Evolutionary conservation across 805 yeast species (phyloP).

Genomic region (Brettanomyces custersianus): DNA sequence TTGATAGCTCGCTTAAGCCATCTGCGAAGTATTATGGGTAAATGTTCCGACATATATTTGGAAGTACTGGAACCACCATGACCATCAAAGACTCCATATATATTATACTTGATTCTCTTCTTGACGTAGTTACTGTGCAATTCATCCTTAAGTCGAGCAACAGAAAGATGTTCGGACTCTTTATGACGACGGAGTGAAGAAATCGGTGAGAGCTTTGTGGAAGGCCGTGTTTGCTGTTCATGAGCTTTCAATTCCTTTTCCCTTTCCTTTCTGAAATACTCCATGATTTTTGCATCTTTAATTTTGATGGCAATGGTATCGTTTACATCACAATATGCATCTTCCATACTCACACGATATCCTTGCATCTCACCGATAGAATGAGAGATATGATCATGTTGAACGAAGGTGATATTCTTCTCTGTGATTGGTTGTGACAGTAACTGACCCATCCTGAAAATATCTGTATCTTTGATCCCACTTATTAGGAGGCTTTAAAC

Average conservation of each 20-base stretch:
- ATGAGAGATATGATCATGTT: slow-evolving; percentile 40
- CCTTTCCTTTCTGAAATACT: neutral
- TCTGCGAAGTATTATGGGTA: slow-evolving; percentile 21
- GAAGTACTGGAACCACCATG: slow-evolving; percentile 70
- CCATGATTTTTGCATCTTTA: slow-evolving; percentile 1
- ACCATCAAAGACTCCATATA: slow-evolving; percentile 75
- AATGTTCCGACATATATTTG: slow-evolving; percentile 35
- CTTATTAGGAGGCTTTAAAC: no score
- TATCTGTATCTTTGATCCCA: slow-evolving; percentile 1
- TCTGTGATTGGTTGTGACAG: slow-evolving; percentile 70
- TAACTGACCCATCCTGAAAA: slow-evolving; percentile 53
- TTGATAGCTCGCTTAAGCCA: slow-evolving; percentile 11
- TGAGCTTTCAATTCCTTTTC: neutral
- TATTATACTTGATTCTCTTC: slow-evolving; percentile 19
- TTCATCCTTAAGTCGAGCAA: slow-evolving; percentile 2
- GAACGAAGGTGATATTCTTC: slow-evolving; percentile 44
- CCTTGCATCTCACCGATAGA: slow-evolving; percentile 75
- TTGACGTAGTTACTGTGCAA: neutral
- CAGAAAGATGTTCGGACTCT: neutral
- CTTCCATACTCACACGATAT: slow-evolving; percentile 66
- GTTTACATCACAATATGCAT: slow-evolving; percentile 50
- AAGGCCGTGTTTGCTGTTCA: neutral
- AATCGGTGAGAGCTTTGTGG: neutral
- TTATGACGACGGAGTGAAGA: neutral
- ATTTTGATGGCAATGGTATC: slow-evolving; percentile 11